These are phyloP conservation scores for Phenoliferia sp. DNA, from an alignment of 1,284 basidiomycete genomes.

Conservation along the genomic window DNA sequence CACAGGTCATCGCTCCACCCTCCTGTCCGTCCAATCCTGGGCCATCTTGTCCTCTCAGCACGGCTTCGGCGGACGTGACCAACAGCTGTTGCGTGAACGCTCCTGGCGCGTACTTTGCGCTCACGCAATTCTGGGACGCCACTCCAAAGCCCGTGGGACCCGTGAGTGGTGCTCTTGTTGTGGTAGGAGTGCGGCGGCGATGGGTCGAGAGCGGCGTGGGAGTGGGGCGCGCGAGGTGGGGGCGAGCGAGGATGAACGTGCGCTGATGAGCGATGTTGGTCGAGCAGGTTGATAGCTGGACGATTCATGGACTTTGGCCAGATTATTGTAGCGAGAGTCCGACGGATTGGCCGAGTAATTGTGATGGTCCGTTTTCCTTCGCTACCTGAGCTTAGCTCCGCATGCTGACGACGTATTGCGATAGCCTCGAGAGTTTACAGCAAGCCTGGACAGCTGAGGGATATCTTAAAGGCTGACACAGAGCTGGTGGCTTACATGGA, in stretches of 20 bases:
- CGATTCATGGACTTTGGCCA: slow-evolving; percentile 49
- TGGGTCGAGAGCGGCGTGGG: no score
- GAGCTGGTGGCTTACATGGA: background rate
- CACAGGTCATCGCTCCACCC: background rate
- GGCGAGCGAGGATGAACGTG: background rate
- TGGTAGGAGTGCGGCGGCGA: background rate
- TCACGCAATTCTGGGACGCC: slow-evolving; percentile 50
- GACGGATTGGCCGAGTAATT: background rate
- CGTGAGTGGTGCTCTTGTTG: slow-evolving; percentile 12
- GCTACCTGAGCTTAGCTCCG: slow-evolving; percentile 54
- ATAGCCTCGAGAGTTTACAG: background rate
- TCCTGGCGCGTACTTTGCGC: slow-evolving; percentile 48
- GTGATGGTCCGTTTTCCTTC: slow-evolving; percentile 43
- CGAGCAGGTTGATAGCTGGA: slow-evolving; percentile 41
- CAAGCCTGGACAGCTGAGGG: background rate
- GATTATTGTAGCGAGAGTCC: slow-evolving; percentile 30
- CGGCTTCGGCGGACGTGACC: no score
- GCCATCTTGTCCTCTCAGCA: background rate
- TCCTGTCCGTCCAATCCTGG: background rate
- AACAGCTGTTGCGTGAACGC: slow-evolving; percentile 50
- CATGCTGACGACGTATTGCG: background rate
- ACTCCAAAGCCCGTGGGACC: slow-evolving; percentile 27
- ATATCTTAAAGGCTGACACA: background rate
- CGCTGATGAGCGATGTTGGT: slow-evolving; percentile 49
- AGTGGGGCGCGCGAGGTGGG: slow-evolving; percentile 14